These are phyloP conservation scores for Lachancea nothofagi DNA, from an alignment of 805 yeast species.

Conservation along the genomic window DNA sequence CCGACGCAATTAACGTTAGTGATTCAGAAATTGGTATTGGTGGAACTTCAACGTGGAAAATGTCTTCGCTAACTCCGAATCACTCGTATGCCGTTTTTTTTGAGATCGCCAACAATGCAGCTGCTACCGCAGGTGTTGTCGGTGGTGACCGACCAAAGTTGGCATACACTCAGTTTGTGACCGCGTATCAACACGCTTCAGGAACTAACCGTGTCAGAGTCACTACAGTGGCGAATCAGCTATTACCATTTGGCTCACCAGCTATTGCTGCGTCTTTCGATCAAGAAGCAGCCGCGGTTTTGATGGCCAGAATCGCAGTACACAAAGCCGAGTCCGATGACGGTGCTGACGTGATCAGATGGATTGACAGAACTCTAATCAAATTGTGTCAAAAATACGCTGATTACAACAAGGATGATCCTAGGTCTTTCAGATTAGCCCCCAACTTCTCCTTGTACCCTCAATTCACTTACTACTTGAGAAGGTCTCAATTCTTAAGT, in stretches of 20 bases:
- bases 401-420: conserved; percentile 83
- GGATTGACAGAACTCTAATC: conserved; percentile 91
- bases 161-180: conserved; percentile 73
- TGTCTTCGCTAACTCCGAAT: conserved; percentile 79
- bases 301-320: conserved; percentile 87
- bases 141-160: conserved; percentile 29
- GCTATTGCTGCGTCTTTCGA: conserved; percentile 68
- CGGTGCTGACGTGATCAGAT: conserved; percentile 86
- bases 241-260: conserved; percentile 52
- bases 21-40: conserved; percentile 95
- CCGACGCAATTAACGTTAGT: conserved; percentile 67
- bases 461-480: conserved; percentile 89
- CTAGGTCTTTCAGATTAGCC: conserved; percentile 72
- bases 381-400: conserved; percentile 90
- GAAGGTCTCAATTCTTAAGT: conserved; percentile 93
- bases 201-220: conserved; percentile 87
- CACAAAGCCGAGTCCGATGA: conserved; percentile 78
- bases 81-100: conserved; percentile 87
- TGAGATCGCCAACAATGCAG: conserved; percentile 55
- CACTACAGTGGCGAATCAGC: conserved; percentile 64
- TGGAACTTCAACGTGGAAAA: conserved; percentile 81
- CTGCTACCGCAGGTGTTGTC: conserved; percentile 18
- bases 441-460: conserved; percentile 86
- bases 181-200: conserved; percentile 91
- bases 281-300: conserved; percentile 96